Percentiles rank a stretch among this genome's conserved stretches.
These are phyloP conservation scores for Microstegium vimineum DNA, from an alignment of 176 grass and related monocot genomes.

Conservation along the genomic window DNA sequence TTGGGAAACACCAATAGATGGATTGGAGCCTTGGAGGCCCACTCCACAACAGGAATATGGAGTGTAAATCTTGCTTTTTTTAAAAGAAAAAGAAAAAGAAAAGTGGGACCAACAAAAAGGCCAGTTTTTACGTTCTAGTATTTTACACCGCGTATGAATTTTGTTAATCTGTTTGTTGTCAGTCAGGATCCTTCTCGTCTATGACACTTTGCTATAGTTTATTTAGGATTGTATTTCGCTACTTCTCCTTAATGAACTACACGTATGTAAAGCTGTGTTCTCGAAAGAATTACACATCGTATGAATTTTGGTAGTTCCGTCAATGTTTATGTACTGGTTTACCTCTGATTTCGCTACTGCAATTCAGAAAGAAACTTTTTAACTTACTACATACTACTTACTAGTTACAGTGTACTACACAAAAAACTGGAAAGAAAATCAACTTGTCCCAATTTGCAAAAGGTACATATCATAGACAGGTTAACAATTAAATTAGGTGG, in stretches of 20 bases:
- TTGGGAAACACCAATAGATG: not conserved
- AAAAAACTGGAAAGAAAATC: not conserved
- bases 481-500: not conserved
- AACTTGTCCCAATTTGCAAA: not conserved
- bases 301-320: not conserved
- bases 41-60: not conserved
- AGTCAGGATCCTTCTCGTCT: too few species aligned
- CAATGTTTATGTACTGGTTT: too few species aligned
- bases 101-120: not conserved
- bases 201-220: too few species aligned
- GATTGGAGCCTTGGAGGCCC: not conserved
- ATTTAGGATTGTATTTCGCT: too few species aligned
- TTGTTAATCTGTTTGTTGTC: not conserved
- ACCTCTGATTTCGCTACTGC: not conserved
- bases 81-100: too few species aligned
- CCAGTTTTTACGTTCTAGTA: not conserved
- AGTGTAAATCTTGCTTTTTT: not conserved
- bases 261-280: too few species aligned
- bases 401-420: too few species aligned
- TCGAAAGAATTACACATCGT: too few species aligned
- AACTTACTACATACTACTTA: not conserved
- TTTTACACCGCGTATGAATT: not conserved
- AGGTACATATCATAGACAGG: not conserved
- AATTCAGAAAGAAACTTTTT: not conserved
- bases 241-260: too few species aligned